Evolutionary conservation across 176 grass and related monocot species (phyloP), one percentile per base, ranked within the genome.

Genomic region (Zizania latifolia): DNA sequence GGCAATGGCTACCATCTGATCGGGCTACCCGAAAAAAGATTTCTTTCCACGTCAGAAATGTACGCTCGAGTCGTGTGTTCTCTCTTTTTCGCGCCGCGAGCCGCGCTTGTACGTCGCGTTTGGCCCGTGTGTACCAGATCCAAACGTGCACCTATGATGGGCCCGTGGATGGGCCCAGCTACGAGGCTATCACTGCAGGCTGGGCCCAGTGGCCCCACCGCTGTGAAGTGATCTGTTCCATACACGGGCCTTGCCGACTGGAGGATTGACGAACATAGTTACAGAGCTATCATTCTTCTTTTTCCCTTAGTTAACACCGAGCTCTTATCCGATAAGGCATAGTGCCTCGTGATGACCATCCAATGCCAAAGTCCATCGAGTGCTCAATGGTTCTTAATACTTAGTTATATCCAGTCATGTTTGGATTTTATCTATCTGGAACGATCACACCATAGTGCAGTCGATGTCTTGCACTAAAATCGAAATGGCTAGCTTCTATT

Each of bases 321-420:
- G 65, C 77, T 69, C 51, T 69, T 80, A 69, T 70, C 38, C 54
- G 28, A 60, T 54, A 60, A 13, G 27, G 19, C 53, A 57, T 58
- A 10, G 36, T 5, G 36, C 37, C 58, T 10, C 2, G 36, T 15
- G 63, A 67, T 17, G 27, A 33, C 32, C 39, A 60, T 64, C 59
- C 11, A 43, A 27, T 33, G 63, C 51, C 62, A 2, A 57, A 22
- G 76, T 58, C 36, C 77, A 28, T 19, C 8, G 2, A 26, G 21
- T 33, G 40, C 60, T 77, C 74, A 19, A 62, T 31, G 19, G 17
- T 10, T 15, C 48, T 48, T 17, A 28, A 62, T 65, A 76, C n/a
- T 15, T n/a, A n/a, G n/a, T n/a, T 34, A 17, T 51, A 17, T 6
- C 3, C 44, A 12, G 1, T 3, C 74, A 65, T 36, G 31, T 23